phyloP scores from a whole-genome alignment of 768 basidiomycete genomes.

The Tulasnella sp. region DNA sequence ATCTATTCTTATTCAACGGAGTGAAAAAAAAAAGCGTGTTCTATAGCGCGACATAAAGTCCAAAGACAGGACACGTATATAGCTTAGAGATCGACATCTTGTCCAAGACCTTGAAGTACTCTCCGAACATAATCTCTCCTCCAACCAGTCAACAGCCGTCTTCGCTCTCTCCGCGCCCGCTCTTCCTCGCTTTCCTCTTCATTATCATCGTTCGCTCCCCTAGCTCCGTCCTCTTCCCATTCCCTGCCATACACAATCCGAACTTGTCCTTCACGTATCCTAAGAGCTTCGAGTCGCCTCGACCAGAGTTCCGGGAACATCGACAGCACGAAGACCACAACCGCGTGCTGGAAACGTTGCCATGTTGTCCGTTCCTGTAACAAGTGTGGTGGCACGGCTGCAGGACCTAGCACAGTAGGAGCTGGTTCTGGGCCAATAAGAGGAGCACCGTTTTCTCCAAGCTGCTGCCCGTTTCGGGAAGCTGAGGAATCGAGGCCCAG shows the following conservation, averaged over 20 bases:
- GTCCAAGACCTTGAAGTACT: slow-evolving; percentile 11
- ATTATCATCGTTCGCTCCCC: neutral
- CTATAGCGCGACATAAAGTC: neutral
- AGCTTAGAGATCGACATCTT: slow-evolving; percentile 11
- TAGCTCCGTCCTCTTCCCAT: neutral
- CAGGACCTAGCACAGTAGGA: slow-evolving; percentile 1
- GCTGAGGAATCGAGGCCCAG: slow-evolving; percentile 6
- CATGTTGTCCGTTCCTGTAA: neutral
- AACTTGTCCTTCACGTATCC: slow-evolving; percentile 13
- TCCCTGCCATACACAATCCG: slow-evolving; percentile 8
- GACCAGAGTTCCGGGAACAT: slow-evolving; percentile 16
- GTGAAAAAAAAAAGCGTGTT: too few relatives aligned
- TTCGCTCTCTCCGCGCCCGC: neutral
- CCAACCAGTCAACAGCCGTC: slow-evolving; percentile 16
- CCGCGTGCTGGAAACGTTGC: neutral
- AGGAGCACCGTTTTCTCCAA: neutral
- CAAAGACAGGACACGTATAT: neutral
- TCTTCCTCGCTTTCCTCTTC: neutral
- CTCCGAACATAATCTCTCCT: slow-evolving; percentile 16
- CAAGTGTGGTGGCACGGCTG: slow-evolving; percentile 15
- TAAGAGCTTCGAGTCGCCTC: neutral
- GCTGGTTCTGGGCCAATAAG: neutral
- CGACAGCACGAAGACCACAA: slow-evolving; percentile 1
- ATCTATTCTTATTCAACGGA: neutral
- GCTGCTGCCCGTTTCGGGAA: neutral